Conservation (phyloP, 2,329 filamentous ascomycete species). For the Fusarium hainanense region DNA sequence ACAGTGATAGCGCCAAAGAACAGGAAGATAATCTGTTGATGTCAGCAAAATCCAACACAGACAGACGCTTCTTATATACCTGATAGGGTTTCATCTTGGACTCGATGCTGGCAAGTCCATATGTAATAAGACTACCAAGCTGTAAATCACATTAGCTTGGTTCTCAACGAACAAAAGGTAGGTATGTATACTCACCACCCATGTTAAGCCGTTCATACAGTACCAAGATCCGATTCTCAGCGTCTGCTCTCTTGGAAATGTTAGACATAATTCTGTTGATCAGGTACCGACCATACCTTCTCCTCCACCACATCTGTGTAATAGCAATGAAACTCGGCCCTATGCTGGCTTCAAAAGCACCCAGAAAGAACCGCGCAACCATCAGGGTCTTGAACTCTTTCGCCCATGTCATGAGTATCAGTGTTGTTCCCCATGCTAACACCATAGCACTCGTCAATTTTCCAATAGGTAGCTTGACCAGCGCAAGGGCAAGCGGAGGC, state of each 20-base stretch:
- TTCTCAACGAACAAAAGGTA: not conserved
- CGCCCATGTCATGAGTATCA: conserved; percentile 64
- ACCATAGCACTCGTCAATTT: conserved; percentile 70
- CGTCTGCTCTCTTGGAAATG: conserved; percentile 61
- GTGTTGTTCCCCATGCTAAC: conserved; percentile 64
- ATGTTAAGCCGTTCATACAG: conserved; percentile 69
- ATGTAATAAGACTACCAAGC: conserved; percentile 66
- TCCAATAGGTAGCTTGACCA: conserved; percentile 70
- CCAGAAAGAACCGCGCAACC: conserved; percentile 65
- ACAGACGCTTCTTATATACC: conserved; percentile 40
- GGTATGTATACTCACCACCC: conserved; percentile 54
- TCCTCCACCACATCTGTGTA: conserved; percentile 71
- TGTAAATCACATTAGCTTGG: conserved; percentile 24
- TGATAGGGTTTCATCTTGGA: conserved; percentile 61
- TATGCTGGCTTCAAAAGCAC: conserved; percentile 63
- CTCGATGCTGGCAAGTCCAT: conserved; percentile 68
- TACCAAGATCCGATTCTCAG: conserved; percentile 68
- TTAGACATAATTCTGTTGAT: conserved; percentile 7
- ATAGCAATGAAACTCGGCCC: conserved; percentile 66
- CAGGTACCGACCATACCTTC: conserved; percentile 48
- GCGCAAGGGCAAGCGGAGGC: conserved; percentile 64
- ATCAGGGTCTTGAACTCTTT: conserved; percentile 62
- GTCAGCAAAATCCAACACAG: fast-evolving
- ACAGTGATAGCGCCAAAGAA: conserved; percentile 65
- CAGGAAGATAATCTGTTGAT: conserved; percentile 61